Conservation (phyloP, 2,329 filamentous ascomycete species). For the Ophiostoma sp. region DNA sequence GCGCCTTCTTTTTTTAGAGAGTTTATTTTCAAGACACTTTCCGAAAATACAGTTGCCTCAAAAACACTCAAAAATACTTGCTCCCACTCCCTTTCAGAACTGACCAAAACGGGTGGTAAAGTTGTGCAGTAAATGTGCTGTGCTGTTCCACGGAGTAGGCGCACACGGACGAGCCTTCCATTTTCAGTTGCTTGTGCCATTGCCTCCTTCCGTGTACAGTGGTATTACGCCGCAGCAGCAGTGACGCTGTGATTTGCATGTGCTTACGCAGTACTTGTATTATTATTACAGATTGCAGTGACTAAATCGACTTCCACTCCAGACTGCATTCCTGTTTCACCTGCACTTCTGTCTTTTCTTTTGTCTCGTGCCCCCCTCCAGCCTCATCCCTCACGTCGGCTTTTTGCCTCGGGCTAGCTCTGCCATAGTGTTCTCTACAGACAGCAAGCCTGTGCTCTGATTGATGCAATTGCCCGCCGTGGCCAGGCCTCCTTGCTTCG, state of each 20-base stretch:
- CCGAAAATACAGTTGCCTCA: not conserved
- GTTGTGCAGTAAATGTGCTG: not conserved
- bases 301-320: not conserved
- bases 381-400: slow-evolving; percentile 8
- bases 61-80: not conserved
- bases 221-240: not conserved
- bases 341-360: not conserved
- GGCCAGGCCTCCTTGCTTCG: slow-evolving; percentile 2
- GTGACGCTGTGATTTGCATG: slow-evolving; percentile 9
- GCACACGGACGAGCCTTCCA: not conserved
- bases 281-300: not conserved
- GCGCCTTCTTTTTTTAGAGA: not conserved
- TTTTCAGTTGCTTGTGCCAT: not conserved
- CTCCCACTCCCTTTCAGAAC: not conserved
- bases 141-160: not conserved
- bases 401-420: not conserved
- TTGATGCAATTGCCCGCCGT: not conserved
- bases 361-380: slow-evolving; percentile 1
- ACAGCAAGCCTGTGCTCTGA: not conserved
- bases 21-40: not conserved
- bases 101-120: not conserved
- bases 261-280: not conserved
- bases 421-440: not conserved
- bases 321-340: not conserved
- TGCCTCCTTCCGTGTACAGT: not conserved